These are phyloP conservation scores for Aulographum hederae DNA, from an alignment of 2,329 filamentous ascomycete genomes.

Conservation along the genomic window DNA sequence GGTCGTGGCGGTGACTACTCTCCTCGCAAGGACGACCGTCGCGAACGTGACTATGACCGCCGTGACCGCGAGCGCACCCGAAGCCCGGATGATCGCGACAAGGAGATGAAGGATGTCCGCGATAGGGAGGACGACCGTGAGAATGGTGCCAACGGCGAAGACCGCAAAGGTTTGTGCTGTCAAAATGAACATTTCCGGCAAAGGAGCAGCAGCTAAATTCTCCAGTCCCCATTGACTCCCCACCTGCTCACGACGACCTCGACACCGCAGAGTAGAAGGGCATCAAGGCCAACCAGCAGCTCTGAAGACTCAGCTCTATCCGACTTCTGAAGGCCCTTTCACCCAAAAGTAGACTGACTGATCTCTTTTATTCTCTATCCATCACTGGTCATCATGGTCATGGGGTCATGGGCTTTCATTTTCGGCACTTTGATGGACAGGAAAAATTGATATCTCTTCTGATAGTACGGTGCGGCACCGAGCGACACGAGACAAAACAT, in stretches of 20 bases:
- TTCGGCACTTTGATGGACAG: too few relatives aligned
- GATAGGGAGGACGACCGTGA: constrained; percentile 46
- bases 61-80: constrained; percentile 61
- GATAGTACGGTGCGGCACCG: too few relatives aligned
- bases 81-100: constrained; percentile 46
- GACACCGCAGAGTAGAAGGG: constrained; percentile 68
- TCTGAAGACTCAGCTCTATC: too few relatives aligned
- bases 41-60: constrained; percentile 51
- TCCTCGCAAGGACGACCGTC: constrained; percentile 74
- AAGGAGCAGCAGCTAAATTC: constrained; percentile 8
- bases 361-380: too few relatives aligned
- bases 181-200: constrained; percentile 1
- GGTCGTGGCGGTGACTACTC: constrained; percentile 56
- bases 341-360: too few relatives aligned
- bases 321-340: too few relatives aligned
- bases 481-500: too few relatives aligned
- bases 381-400: too few relatives aligned
- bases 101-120: constrained; percentile 34
- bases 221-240: constrained; percentile 46
- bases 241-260: constrained; percentile 78
- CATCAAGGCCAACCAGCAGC: too few relatives aligned
- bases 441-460: too few relatives aligned
- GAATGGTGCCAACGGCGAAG: constrained; percentile 66
- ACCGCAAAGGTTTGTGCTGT: constrained; percentile 56
- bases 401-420: too few relatives aligned